Evolutionary conservation across 2,329 filamentous ascomycete genomes (phyloP).

Genomic region (Aspergillus sp.): DNA sequence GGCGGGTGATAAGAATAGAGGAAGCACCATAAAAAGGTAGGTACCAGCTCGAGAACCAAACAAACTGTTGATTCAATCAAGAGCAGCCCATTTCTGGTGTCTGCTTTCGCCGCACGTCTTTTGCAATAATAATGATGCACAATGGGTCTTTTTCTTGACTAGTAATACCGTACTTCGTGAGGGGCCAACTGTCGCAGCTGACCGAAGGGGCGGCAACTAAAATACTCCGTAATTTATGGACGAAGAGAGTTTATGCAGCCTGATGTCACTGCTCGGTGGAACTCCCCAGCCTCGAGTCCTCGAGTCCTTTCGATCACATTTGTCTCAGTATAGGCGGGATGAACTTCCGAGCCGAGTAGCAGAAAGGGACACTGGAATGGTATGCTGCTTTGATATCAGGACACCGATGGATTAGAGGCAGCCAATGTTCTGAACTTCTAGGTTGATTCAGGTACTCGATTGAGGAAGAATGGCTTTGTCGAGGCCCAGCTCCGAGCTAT

Average conservation of each 20-base stretch:
- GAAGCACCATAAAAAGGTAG: neutral
- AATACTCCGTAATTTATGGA: conserved; percentile 9
- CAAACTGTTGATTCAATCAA: neutral
- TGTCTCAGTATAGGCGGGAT: conserved; percentile 6
- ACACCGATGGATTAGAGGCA: neutral
- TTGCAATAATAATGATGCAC: neutral
- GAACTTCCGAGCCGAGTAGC: neutral
- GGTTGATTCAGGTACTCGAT: neutral
- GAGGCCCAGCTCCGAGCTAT: neutral
- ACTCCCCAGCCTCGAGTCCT: conserved; percentile 1
- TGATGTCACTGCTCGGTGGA: conserved; percentile 26
- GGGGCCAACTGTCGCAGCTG: neutral
- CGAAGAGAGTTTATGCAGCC: conserved; percentile 19
- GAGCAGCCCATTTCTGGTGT: neutral
- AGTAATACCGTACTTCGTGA: neutral
- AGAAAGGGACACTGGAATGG: neutral
- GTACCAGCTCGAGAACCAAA: neutral
- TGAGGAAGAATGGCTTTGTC: neutral
- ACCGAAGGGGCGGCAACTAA: conserved; percentile 5
- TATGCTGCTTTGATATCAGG: neutral
- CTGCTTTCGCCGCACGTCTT: neutral
- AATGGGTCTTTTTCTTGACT: neutral
- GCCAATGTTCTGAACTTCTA: neutral
- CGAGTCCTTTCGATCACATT: neutral
- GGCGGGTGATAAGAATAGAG: neutral